Conservation (phyloP, 108 stramenopile genomes). For the Nannochloropsis salina region DNA sequence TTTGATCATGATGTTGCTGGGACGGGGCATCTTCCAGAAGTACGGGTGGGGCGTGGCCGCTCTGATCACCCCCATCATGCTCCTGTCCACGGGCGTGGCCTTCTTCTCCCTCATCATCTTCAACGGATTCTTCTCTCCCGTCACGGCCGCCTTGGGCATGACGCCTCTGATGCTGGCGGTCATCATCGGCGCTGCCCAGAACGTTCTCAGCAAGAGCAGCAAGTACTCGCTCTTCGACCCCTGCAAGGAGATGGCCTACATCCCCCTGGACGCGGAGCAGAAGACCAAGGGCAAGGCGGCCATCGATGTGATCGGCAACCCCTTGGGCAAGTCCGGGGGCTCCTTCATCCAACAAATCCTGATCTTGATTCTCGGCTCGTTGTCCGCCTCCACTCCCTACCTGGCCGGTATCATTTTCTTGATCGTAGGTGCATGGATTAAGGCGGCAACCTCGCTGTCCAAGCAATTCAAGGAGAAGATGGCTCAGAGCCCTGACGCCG, state of each 20-base stretch:
- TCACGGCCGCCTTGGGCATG: conserved; percentile 70
- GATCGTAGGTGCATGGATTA: conserved; percentile 49
- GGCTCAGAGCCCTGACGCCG: background rate
- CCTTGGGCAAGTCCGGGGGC: conserved; percentile 91
- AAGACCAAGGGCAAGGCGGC: conserved; percentile 99
- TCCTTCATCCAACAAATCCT: conserved; percentile 56
- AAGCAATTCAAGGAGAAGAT: conserved; percentile 47
- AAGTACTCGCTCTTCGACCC: conserved; percentile 93
- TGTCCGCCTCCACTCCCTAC: conserved; percentile 55
- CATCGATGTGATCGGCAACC: conserved; percentile 94
- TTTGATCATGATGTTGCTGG: conserved; percentile 89
- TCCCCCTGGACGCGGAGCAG: conserved; percentile 88
- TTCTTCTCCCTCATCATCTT: conserved; percentile 88
- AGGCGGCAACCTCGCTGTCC: conserved; percentile 46
- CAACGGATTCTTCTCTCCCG: conserved; percentile 62
- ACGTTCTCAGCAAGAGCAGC: conserved; percentile 82
- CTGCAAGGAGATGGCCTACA: conserved; percentile 99
- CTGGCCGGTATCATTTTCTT: conserved; percentile 47
- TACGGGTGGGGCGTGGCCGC: conserved; percentile 77
- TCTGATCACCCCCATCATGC: conserved; percentile 84
- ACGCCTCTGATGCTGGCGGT: conserved; percentile 92
- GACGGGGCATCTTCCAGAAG: conserved; percentile 77
- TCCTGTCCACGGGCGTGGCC: conserved; percentile 75
- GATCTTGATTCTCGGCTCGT: conserved; percentile 48
- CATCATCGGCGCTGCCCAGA: conserved; percentile 84